Percentiles rank a stretch among this genome's conserved stretches.
phyloP scores from a whole-genome alignment of 2,329 filamentous ascomycete species.

The Ceratocystis smalleyi region DNA sequence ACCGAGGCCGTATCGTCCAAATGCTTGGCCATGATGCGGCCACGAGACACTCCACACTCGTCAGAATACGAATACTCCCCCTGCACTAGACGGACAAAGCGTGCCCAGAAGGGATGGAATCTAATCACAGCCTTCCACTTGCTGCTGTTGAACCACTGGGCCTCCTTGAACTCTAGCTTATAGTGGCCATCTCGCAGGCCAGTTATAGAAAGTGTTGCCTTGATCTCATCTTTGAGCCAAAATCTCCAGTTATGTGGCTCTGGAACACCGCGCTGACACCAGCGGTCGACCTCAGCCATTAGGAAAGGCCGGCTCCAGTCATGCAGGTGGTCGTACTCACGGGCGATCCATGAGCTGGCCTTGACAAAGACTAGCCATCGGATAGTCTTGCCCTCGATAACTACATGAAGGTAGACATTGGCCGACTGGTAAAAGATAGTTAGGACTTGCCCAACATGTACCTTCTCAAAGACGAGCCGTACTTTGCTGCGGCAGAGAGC shows the following conservation, averaged over 20 bases:
- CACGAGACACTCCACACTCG: constrained; percentile 13
- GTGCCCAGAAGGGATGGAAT: constrained; percentile 7
- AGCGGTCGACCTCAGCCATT: background rate
- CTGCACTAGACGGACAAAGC: background rate
- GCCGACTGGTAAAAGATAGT: constrained; percentile 9
- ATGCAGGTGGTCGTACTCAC: background rate
- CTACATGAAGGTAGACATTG: constrained; percentile 12
- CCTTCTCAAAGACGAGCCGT: background rate
- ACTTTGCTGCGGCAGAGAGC: constrained; percentile 9
- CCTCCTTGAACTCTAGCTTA: constrained; percentile 2
- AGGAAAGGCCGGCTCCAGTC: constrained; percentile 8
- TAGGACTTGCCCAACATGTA: constrained; percentile 4
- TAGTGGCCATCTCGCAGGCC: constrained; percentile 4
- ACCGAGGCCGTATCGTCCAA: background rate
- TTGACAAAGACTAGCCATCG: constrained; percentile 17
- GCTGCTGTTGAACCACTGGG: background rate
- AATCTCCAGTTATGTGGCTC: constrained; percentile 8
- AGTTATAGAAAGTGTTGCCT: constrained; percentile 2
- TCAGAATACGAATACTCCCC: constrained; percentile 10
- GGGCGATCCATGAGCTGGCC: background rate
- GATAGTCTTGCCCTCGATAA: constrained; percentile 8
- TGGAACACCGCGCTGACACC: background rate
- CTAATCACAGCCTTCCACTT: constrained; percentile 10
- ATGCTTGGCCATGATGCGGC: constrained; percentile 9
- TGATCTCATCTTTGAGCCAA: constrained; percentile 6